Conservation (phyloP, 345 rosid genomes). For the Lepidium didymum region DNA sequence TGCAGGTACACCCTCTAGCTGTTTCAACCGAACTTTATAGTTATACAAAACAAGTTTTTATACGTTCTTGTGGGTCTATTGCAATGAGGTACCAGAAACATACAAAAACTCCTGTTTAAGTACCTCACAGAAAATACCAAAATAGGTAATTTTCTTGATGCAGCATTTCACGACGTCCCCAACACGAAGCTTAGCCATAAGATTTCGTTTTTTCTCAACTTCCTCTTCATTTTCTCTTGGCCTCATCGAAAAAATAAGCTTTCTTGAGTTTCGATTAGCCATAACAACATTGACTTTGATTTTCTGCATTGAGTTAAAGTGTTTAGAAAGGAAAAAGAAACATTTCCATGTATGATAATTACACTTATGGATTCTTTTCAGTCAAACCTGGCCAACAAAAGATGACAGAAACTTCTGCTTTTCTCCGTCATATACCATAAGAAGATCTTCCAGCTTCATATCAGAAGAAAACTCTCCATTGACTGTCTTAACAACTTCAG, state of each 20-base stretch:
- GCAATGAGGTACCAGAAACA: not conserved
- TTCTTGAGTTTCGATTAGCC: conserved; percentile 60
- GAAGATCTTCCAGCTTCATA: conserved; percentile 83
- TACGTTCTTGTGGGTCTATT: not conserved
- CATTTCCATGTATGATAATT: not conserved
- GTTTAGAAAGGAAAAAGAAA: not conserved
- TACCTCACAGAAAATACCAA: conserved; percentile 95
- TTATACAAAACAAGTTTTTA: not conserved
- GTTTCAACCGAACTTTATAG: conserved; percentile 19
- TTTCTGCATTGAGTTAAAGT: conserved; percentile 45
- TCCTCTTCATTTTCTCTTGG: conserved; percentile 72
- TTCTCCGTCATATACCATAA: conserved; percentile 67
- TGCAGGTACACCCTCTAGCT: conserved; percentile 90
- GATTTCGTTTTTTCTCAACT: conserved; percentile 61
- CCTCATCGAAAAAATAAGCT: conserved; percentile 74
- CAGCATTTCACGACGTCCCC: conserved; percentile 89
- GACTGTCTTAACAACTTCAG: conserved; percentile 27
- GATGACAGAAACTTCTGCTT: conserved; percentile 80
- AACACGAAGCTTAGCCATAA: conserved; percentile 84
- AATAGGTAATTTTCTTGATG: conserved; percentile 83
- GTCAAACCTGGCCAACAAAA: conserved; percentile 82
- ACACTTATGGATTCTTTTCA: not conserved
- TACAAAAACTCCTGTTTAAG: not conserved
- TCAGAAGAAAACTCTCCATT: conserved; percentile 47
- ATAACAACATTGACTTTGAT: conserved; percentile 48